Conservation (phyloP, 2,329 filamentous ascomycete species). For the Xylaria arbuscula region DNA sequence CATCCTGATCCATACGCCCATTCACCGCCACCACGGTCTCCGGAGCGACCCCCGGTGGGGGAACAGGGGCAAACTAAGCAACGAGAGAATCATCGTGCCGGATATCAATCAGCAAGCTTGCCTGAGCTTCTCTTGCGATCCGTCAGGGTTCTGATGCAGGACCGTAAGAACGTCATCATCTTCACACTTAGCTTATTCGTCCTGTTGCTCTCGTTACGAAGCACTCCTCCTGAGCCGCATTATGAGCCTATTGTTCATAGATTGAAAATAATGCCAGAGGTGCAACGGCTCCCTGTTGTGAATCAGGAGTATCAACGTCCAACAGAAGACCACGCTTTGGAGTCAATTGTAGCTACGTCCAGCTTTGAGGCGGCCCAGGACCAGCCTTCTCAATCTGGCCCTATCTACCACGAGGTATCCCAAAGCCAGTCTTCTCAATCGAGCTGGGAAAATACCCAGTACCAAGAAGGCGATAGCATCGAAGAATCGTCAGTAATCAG, state of each 20-base stretch:
- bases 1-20: conserved; percentile 44
- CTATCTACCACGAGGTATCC: conserved; percentile 9
- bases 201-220: conserved; percentile 60
- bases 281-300: conserved; percentile 39
- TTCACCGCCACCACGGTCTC: conserved; percentile 42
- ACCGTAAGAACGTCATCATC: conserved; percentile 70
- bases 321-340: conserved; percentile 19
- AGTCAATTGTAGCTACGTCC: conserved; percentile 12
- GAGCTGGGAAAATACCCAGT: neutral
- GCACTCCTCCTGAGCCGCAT: conserved; percentile 44
- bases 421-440: conserved; percentile 2
- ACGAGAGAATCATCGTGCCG: conserved; percentile 46
- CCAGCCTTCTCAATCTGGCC: neutral
- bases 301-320: conserved; percentile 33
- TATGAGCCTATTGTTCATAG: conserved; percentile 49
- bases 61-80: conserved; percentile 48
- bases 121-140: conserved; percentile 66
- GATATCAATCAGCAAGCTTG: conserved; percentile 60
- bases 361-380: conserved; percentile 7
- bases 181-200: conserved; percentile 65
- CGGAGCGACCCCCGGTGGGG: conserved; percentile 39
- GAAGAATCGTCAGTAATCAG: conserved; percentile 13
- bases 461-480: conserved; percentile 15
- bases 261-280: conserved; percentile 42
- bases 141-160: conserved; percentile 63